Evolutionary conservation across 2,329 filamentous ascomycete genomes (phyloP).

Genomic region (Xylariomycetidae sp.): DNA sequence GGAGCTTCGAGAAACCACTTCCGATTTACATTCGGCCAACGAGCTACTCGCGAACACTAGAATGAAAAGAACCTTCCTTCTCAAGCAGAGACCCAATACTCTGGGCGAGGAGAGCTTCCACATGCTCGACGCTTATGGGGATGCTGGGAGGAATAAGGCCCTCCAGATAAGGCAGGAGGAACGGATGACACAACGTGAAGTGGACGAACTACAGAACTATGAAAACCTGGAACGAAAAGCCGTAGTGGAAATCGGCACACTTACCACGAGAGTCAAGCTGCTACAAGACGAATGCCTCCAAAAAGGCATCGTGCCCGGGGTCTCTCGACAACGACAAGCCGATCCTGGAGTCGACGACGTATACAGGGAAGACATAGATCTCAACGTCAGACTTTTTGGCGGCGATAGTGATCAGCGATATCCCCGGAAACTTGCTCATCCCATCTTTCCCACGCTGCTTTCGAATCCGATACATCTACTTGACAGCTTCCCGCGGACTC

Average conservation of each 20-base stretch:
- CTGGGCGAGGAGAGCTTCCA: slow-evolving; percentile 16
- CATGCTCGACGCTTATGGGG: slow-evolving; percentile 17
- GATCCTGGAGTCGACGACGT: slow-evolving; percentile 34
- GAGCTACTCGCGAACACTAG: slow-evolving; percentile 42
- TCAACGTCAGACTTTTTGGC: slow-evolving; percentile 25
- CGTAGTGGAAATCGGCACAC: slow-evolving; percentile 26
- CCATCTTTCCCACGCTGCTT: slow-evolving; percentile 39
- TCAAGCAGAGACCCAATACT: too few species aligned
- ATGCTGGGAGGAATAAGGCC: slow-evolving; percentile 29
- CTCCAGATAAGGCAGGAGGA: slow-evolving; percentile 27
- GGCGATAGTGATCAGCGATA: slow-evolving; percentile 9
- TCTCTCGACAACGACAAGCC: slow-evolving; percentile 34
- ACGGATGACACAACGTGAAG: slow-evolving; percentile 30
- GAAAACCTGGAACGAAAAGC: slow-evolving; percentile 30
- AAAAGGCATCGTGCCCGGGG: slow-evolving; percentile 36
- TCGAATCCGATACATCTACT: slow-evolving; percentile 43
- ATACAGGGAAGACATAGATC: slow-evolving; percentile 35
- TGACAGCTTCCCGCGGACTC: slow-evolving; percentile 31
- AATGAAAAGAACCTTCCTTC: slow-evolving; percentile 33
- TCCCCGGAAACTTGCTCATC: slow-evolving; percentile 30
- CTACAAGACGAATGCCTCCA: slow-evolving; percentile 36
- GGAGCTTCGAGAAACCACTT: slow-evolving; percentile 36
- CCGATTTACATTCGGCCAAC: slow-evolving; percentile 39
- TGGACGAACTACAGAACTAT: slow-evolving; percentile 40
- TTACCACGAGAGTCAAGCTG: slow-evolving; percentile 26